These are phyloP conservation scores for Steccherinum ochraceum DNA, from an alignment of 768 basidiomycete genomes.

Conservation along the genomic window DNA sequence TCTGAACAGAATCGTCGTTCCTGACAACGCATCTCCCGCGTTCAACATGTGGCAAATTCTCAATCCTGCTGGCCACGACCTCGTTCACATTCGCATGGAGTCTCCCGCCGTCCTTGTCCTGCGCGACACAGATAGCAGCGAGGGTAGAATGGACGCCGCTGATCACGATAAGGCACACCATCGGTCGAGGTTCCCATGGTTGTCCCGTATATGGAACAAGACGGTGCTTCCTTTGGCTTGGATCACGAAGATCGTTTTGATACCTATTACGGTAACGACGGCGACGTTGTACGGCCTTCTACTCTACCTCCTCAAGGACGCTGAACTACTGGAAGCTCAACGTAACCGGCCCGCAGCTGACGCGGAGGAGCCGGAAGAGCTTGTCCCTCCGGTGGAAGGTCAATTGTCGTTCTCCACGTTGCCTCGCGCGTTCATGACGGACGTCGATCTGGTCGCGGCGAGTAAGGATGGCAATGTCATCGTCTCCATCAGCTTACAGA, in stretches of 20 bases:
- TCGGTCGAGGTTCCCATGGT: slow-evolving; percentile 8
- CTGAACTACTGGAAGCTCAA: slow-evolving; percentile 86
- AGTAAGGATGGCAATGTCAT: slow-evolving; percentile 62
- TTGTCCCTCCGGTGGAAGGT: slow-evolving; percentile 29
- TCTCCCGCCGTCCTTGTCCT: slow-evolving; percentile 73
- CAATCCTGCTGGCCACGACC: slow-evolving; percentile 57
- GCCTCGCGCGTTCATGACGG: slow-evolving; percentile 75
- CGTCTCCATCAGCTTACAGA: slow-evolving; percentile 70
- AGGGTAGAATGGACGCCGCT: slow-evolving; percentile 3
- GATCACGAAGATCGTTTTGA: slow-evolving; percentile 73
- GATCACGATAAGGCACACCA: slow-evolving; percentile 13
- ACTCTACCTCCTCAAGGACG: slow-evolving; percentile 83
- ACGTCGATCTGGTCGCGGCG: slow-evolving; percentile 74
- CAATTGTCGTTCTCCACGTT: slow-evolving; percentile 59
- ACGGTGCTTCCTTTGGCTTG: slow-evolving; percentile 59
- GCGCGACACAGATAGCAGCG: slow-evolving; percentile 26
- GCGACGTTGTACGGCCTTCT: slow-evolving; percentile 68
- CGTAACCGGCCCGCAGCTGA: slow-evolving; percentile 44
- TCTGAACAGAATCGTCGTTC: slow-evolving; percentile 10
- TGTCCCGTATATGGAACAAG: slow-evolving; percentile 37
- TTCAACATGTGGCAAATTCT: slow-evolving; percentile 72
- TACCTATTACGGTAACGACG: slow-evolving; percentile 81
- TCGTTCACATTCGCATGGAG: slow-evolving; percentile 77
- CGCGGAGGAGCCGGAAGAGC: slow-evolving; percentile 28
- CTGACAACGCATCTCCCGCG: slow-evolving; percentile 37